These are phyloP conservation scores for Diaporthe sp. DNA, from an alignment of 2,329 filamentous ascomycete species.

Conservation along the genomic window DNA sequence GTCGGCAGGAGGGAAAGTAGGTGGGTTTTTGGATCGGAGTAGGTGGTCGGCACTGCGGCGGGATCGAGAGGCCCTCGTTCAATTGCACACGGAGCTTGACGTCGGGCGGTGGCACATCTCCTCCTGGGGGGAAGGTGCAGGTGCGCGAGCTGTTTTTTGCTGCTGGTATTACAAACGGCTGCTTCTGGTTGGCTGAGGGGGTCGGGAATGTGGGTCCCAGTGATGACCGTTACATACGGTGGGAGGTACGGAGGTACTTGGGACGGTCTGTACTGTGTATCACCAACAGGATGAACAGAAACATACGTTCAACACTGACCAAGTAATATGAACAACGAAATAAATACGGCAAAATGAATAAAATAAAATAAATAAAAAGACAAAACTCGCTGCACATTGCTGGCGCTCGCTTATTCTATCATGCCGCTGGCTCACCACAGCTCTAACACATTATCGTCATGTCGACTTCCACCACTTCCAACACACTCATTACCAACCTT, in stretches of 20 bases:
- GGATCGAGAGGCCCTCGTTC: not conserved
- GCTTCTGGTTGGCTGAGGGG: slow-evolving; percentile 36
- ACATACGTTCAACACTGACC: no score
- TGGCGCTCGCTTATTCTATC: not conserved
- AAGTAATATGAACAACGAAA: no score
- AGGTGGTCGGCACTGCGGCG: slow-evolving; percentile 3
- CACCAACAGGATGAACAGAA: not conserved
- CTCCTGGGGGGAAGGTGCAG: not conserved
- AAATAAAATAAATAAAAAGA: not conserved
- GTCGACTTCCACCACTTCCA: not conserved
- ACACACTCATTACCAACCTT: not conserved
- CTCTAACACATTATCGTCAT: not conserved
- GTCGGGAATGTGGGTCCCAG: not conserved
- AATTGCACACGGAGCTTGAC: slow-evolving; percentile 27
- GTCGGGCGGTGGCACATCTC: slow-evolving; percentile 8
- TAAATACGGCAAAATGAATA: not conserved
- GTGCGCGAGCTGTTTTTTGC: slow-evolving; percentile 30
- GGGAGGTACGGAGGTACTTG: not conserved
- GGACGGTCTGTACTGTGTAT: not conserved
- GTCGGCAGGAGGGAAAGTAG: not conserved
- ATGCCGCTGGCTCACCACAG: not conserved
- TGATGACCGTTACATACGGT: slow-evolving; percentile 13
- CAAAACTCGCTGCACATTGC: slow-evolving; percentile 9
- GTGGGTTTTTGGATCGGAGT: slow-evolving; percentile 20
- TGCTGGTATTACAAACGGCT: slow-evolving; percentile 38